Percentiles rank a stretch among this genome's conserved stretches.
Conservation (phyloP, 75 land plant genomes). For the Sequoiadendron giganteum region DNA sequence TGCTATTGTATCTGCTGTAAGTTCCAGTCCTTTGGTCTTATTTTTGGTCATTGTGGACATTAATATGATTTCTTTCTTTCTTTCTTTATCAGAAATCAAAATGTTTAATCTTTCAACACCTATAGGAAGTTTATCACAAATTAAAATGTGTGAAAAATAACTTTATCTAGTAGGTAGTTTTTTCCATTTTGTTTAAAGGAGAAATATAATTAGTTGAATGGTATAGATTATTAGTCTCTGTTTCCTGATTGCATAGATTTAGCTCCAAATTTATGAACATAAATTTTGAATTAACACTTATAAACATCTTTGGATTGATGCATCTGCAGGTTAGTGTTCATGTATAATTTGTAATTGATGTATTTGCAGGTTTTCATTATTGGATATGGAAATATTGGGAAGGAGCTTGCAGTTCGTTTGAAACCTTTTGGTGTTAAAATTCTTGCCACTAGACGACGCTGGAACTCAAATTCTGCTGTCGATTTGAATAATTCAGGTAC, state of each 20-base stretch:
- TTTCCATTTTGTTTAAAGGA: background rate
- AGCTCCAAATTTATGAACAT: background rate
- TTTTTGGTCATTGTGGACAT: no score
- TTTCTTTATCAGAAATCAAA: background rate
- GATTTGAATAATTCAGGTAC: constrained; percentile 30
- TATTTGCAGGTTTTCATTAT: constrained; percentile 71
- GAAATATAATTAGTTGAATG: background rate
- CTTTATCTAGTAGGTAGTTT: background rate
- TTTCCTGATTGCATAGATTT: background rate
- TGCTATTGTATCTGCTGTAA: no score
- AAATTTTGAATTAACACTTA: background rate
- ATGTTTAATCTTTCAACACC: background rate
- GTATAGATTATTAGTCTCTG: background rate
- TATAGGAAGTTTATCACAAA: background rate
- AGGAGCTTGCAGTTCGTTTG: constrained; percentile 80
- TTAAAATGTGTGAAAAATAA: background rate
- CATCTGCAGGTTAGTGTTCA: constrained; percentile 60
- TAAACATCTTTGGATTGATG: background rate
- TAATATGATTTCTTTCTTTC: no score
- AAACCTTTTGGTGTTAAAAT: constrained; percentile 82
- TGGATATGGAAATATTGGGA: constrained; percentile 90
- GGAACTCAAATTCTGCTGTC: constrained; percentile 29
- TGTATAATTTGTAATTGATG: background rate
- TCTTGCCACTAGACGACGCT: constrained; percentile 73
- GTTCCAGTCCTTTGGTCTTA: no score